phyloP scores from a whole-genome alignment of 2,329 filamentous ascomycete genomes.

The Plenodomus lindquistii region DNA sequence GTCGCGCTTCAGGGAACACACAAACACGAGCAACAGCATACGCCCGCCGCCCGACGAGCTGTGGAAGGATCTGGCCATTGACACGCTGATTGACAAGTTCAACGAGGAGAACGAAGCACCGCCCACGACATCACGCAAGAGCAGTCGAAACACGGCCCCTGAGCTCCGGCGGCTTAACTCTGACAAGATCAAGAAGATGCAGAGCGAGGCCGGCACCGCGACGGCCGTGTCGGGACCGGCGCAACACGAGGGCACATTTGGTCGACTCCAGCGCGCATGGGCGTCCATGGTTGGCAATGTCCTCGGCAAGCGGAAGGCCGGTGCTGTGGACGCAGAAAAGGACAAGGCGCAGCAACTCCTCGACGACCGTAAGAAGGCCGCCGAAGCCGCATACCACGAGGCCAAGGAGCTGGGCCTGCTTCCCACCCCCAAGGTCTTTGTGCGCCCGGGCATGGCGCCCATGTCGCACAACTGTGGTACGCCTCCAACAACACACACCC shows the following conservation, averaged over 20 bases:
- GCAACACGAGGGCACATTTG: slow-evolving; percentile 27
- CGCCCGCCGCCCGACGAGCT: slow-evolving; percentile 35
- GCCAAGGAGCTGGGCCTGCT: slow-evolving; percentile 41
- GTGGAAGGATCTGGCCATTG: slow-evolving; percentile 31
- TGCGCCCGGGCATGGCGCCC: slow-evolving; percentile 24
- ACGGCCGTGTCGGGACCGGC: slow-evolving; percentile 4
- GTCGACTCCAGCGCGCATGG: slow-evolving; percentile 34
- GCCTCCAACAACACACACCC: background rate
- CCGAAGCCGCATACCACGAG: slow-evolving; percentile 36
- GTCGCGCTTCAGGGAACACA: slow-evolving; percentile 35
- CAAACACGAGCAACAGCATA: slow-evolving; percentile 35
- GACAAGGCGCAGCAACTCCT: slow-evolving; percentile 17
- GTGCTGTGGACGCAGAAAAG: slow-evolving; percentile 22
- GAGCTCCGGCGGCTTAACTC: background rate
- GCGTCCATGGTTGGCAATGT: slow-evolving; percentile 28
- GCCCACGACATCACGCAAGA: slow-evolving; percentile 13
- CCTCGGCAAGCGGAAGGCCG: slow-evolving; percentile 39
- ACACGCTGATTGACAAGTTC: slow-evolving; percentile 29
- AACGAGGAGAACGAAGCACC: slow-evolving; percentile 26
- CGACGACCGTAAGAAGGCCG: slow-evolving; percentile 33
- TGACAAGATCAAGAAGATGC: background rate
- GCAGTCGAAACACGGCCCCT: background rate
- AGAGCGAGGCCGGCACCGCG: background rate
- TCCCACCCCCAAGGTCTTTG: slow-evolving; percentile 37
- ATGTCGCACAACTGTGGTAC: slow-evolving; percentile 17